Conservation (phyloP, 192 early-diverging fungal species). For the Gamsiella multidivaricata region DNA sequence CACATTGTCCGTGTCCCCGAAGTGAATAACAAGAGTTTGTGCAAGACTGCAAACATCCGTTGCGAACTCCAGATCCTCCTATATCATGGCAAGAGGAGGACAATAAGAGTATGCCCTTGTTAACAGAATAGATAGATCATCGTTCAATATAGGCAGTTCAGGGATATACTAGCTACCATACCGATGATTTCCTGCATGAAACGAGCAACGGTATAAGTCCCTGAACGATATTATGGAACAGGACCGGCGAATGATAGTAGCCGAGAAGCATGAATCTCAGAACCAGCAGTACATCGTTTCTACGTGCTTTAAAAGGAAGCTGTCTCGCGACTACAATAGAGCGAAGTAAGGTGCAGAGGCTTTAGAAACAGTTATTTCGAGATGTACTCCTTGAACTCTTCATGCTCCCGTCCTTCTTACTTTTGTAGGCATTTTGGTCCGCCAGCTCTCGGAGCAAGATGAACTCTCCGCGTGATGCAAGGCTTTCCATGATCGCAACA, state of each 20-base stretch:
- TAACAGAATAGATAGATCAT: not conserved
- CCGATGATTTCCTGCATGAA: constrained; percentile 29
- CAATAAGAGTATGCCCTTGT: not conserved
- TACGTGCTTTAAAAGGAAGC: constrained; percentile 22
- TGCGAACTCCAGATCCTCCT: constrained; percentile 39
- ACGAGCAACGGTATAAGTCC: constrained; percentile 33
- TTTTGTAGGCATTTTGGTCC: constrained; percentile 42
- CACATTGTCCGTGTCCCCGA: constrained; percentile 28
- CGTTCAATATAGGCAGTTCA: not conserved
- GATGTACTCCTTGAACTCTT: no score
- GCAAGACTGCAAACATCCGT: constrained; percentile 30
- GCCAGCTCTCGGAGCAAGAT: constrained; percentile 37
- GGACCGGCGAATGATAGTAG: constrained; percentile 51
- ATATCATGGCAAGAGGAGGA: not conserved
- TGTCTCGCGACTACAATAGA: constrained; percentile 17
- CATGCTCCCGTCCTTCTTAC: constrained; percentile 2
- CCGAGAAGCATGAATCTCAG: constrained; percentile 44
- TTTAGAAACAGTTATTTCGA: no score
- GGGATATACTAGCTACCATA: not conserved
- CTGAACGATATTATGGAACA: constrained; percentile 41
- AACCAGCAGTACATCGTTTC: constrained; percentile 49
- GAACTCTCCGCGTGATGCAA: constrained; percentile 48
- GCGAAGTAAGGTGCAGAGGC: not conserved
- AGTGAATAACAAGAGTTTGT: constrained; percentile 40
- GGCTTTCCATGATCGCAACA: constrained; percentile 42